Evolutionary conservation across 441 rosid genomes (phyloP), one percentile per base, ranked within the genome.

Genomic region (Eruca vesicaria): DNA sequence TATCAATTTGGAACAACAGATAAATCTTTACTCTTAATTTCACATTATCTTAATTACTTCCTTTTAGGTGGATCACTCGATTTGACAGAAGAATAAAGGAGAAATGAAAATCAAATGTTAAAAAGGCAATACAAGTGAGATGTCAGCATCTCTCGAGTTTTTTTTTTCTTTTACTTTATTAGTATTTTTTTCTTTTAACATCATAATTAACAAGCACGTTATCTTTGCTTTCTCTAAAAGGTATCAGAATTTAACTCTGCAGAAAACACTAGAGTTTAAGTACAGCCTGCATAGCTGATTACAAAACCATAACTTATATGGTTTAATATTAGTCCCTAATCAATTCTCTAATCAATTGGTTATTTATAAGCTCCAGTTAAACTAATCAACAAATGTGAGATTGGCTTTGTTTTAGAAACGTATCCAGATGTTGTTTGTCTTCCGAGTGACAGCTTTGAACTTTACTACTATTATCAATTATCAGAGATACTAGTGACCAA

Each of bases 141-240:
- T 77, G 79, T 78, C 72, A 63, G 74, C 76, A 57, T 72, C 52
- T 55, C 21, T 53, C 41, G 16, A 72, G 23, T 67, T 59, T 65
- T 50, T 57, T 50, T 28, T 48, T 19, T 63, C n/a, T n/a, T n/a
- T 23, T 12, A 50, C 63, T 36, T 64, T 70, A 26, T 57, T 57
- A 26, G 6, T 31, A 29, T 21, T 31, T 38, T 18, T 60, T 63
- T 36, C 41, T 2, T 32, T 31, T 73, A 56, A 10, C 29, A 66
- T 38, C 71, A 50, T 78, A 75, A 83, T 81, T 81, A 68, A 79
- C 75, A 32, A 69, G 68, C 88, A 84, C 81, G 83, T 84, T 77
- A 23, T 56, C 68, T 81, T 80, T 81, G 83, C 88, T 85, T 82
- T 71, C 16, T 73, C 60, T 9, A 28, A 76, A 86, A 78, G 86